Base-by-base conservation (phyloP, 306 rosid genomes). In the Prunus dulcis region DNA sequence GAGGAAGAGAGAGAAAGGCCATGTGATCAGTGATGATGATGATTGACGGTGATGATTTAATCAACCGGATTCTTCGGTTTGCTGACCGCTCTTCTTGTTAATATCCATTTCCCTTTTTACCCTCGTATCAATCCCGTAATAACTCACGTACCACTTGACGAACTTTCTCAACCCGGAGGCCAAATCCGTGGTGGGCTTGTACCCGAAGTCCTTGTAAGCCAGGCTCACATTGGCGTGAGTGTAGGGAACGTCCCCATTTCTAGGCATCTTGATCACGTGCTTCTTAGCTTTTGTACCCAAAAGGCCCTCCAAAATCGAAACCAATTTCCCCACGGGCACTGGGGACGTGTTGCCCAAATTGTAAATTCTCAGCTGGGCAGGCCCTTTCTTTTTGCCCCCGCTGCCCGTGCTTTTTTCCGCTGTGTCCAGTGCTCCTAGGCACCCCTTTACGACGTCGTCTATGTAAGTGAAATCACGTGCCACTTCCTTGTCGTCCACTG, bases 391-490 rank as follows among this genome's bases (percentile, higher is more conserved):
- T 88, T 91, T 93, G 0, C 98, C 96, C 2, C 97, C 96, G 66
- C 89, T 89, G 0, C 98, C 96, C 27, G 96, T 93, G 78, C 94
- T 89, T 79, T 86, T 93, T 85, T 82, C 84, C 41, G 98, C 88
- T 12, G 97, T 88, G 45, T 93, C 98, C 1, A 93, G 60, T 0
- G 98, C 92, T 0, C 98, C 98, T 0, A 93, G 5, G 2, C 98
- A 93, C 0, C 97, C 98, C 9, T 88, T 91, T 0, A 93, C 98
- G 3, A 93, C 78, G 28, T 93, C 97, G 50, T 93, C 97, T 72
- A 93, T 90, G 87, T 87, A 93, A 6, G 98, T 93, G 88, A 91
- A 93, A 69, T 93, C 98, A 88, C 98, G 97, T 86, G 98, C 98
- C 83, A 93, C 98, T 85, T 91, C 95, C 46, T 93, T 91, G 6